Percentiles rank a stretch among this genome's conserved stretches.
phyloP scores from a whole-genome alignment of 805 yeast species.

The Lachancea sp. region DNA sequence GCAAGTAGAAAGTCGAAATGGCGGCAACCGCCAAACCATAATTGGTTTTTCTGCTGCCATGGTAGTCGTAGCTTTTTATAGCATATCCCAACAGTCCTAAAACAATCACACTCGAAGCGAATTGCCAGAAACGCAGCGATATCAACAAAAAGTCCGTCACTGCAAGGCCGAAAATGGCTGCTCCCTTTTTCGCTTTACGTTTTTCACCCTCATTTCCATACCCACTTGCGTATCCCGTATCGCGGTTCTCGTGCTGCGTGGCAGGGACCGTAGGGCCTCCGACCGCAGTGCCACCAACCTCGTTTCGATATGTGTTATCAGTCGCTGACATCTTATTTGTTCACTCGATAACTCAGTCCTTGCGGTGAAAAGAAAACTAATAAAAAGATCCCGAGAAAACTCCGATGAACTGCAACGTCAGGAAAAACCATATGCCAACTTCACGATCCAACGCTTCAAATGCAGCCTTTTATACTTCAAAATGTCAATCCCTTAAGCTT shows the following conservation, averaged over 20 bases:
- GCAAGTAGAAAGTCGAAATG: conserved; percentile 27
- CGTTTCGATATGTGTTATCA: conserved; percentile 1
- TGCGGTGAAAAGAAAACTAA: too few species aligned
- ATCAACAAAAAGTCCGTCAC: conserved; percentile 3
- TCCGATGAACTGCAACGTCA: background rate
- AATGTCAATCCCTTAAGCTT: background rate
- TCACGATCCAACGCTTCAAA: too few species aligned
- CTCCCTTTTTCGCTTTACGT: background rate
- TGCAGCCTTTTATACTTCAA: background rate
- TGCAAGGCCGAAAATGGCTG: conserved; percentile 1
- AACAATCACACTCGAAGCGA: conserved; percentile 25
- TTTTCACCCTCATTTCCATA: background rate
- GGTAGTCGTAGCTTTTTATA: conserved; percentile 5
- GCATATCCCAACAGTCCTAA: conserved; percentile 24
- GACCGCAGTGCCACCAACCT: background rate
- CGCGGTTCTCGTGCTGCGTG: background rate
- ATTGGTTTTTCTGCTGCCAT: conserved; percentile 29
- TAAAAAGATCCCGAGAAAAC: too few species aligned
- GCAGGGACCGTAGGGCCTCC: background rate
- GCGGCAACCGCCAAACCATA: conserved; percentile 28
- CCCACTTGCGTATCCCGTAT: background rate
- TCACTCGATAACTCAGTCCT: too few species aligned
- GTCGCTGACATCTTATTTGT: background rate
- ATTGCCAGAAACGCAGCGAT: conserved; percentile 15
- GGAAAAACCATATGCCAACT: too few species aligned